Base-by-base conservation (phyloP, 257 asterid species). In the Henckelia pumila region DNA sequence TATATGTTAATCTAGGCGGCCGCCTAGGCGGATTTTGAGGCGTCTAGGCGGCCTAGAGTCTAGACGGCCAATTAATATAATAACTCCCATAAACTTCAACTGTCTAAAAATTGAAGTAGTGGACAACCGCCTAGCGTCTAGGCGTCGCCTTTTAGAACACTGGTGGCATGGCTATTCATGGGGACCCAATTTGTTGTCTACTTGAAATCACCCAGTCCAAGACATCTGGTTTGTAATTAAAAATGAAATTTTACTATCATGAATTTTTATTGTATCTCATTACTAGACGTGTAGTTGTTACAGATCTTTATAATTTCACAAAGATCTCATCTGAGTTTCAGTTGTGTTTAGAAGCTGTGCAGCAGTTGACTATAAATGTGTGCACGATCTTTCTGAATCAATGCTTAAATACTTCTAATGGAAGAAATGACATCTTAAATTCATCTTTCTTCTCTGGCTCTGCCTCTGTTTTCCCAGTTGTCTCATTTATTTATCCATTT, bases 281-380 rank as follows among this genome's bases (percentile, higher is more conserved):
- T 47, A 47, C 21, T 47, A 14, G 20, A 47, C 53, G 8, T 47
- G 19, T 14, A 20, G 1, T 44, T 4, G 53, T 16, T 44, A 33
- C 11, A 33, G 40, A 33, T 8, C 13, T 7, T 33, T 33, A 44
- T 44, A 14, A 16, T 44, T 16, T 16, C 53, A 44, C 19, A 14
- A 44, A 44, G 4, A 14, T 4, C n/a, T 21, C 13, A 66, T 30
- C 29, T 29, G 49, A 22, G 24, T 71, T 8, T 3, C 4, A 63
- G 10, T 26, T 59, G 40, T 1, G 14, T 16, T 19, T 59, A 59
- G 19, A 11, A 56, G 17, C 6, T 67, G 63, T 14, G 22, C 25
- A 8, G 26, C 25, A 25, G 56, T 52, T 78, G 60, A 62, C 67
- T 24, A 61, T 61, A 33, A n/a, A 55, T 61, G 16, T 62, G 50